phyloP scores from a whole-genome alignment of 2,329 filamentous ascomycete genomes.

The Nothophaeocryptopus gaeumannii region DNA sequence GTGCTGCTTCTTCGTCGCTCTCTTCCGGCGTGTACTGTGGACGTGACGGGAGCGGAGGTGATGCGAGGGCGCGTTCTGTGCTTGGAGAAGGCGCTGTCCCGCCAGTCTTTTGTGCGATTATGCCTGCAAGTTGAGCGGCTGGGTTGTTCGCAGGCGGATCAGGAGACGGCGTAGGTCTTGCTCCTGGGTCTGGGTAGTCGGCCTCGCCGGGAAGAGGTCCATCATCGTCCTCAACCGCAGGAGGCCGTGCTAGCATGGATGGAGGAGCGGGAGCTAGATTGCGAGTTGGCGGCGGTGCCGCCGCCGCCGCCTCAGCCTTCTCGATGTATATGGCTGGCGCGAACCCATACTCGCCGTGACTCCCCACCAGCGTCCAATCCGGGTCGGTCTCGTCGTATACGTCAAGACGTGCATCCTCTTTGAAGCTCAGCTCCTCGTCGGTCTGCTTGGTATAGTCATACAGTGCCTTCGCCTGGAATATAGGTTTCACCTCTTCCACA shows the following conservation, averaged over 20 bases:
- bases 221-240: slow-evolving; percentile 26
- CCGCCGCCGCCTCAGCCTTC: slow-evolving; percentile 50
- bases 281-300: slow-evolving; percentile 43
- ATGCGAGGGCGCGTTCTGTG: slow-evolving; percentile 38
- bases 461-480: slow-evolving; percentile 78
- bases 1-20: slow-evolving; percentile 63
- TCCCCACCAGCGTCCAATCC: slow-evolving; percentile 92
- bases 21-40: slow-evolving; percentile 63
- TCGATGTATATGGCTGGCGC: slow-evolving; percentile 96
- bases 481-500: slow-evolving; percentile 73
- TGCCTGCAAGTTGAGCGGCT: slow-evolving; percentile 58
- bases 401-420: slow-evolving; percentile 77
- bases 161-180: slow-evolving; percentile 42
- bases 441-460: slow-evolving; percentile 97
- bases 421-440: slow-evolving; percentile 94
- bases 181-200: slow-evolving; percentile 45
- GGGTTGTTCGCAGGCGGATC: slow-evolving; percentile 45
- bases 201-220: slow-evolving; percentile 40
- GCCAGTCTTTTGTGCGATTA: slow-evolving; percentile 50
- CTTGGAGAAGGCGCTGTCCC: slow-evolving; percentile 25
- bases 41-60: slow-evolving; percentile 53
- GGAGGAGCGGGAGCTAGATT: slow-evolving; percentile 31
- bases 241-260: slow-evolving; percentile 40
- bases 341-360: slow-evolving; percentile 85
- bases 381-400: slow-evolving; percentile 90